Conservation (phyloP, 768 basidiomycete genomes). For the Lentinula lateritia region DNA sequence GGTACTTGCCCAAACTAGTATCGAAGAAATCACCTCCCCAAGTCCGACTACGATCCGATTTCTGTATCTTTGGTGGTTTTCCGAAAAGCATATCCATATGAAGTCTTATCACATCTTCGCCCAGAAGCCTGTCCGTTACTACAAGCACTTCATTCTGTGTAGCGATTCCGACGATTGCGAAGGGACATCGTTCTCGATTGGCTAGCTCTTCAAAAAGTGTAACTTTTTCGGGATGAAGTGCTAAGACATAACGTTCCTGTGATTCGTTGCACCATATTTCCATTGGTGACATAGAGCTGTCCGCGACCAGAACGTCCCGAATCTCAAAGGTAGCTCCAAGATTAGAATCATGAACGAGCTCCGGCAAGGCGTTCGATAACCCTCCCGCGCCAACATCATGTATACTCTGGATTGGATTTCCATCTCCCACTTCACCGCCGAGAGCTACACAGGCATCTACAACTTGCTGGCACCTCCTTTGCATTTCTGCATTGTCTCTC, state of each 20-base stretch:
- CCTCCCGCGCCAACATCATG: slow-evolving; percentile 99
- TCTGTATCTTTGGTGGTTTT: slow-evolving; percentile 88
- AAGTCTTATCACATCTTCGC: slow-evolving; percentile 76
- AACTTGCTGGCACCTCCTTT: slow-evolving; percentile 94
- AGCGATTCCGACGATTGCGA: slow-evolving; percentile 85
- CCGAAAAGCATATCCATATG: slow-evolving; percentile 96
- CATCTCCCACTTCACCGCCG: slow-evolving; percentile 28
- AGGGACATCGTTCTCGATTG: slow-evolving; percentile 87
- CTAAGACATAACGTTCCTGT: slow-evolving; percentile 96
- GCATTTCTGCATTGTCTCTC: slow-evolving; percentile 97
- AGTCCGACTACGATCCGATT: slow-evolving; percentile 51
- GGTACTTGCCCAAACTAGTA: slow-evolving; percentile 58
- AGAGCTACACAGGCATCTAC: slow-evolving; percentile 83
- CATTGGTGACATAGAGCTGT: slow-evolving; percentile 95
- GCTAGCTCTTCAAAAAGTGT: slow-evolving; percentile 71
- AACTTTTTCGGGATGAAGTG: slow-evolving; percentile 63
- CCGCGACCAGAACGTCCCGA: slow-evolving; percentile 86
- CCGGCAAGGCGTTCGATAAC: slow-evolving; percentile 92
- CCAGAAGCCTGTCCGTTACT: slow-evolving; percentile 83
- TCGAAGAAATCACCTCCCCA: slow-evolving; percentile 55
- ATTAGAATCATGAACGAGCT: slow-evolving; percentile 93
- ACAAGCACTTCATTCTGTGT: slow-evolving; percentile 78
- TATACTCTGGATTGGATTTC: slow-evolving; percentile 88
- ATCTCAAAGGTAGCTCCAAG: slow-evolving; percentile 93
- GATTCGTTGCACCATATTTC: slow-evolving; percentile 99